Percentiles rank a stretch among this genome's conserved stretches.
Evolutionary conservation across 2,329 filamentous ascomycete species (phyloP).

Genomic region (Pseudogymnoascus sp.): DNA sequence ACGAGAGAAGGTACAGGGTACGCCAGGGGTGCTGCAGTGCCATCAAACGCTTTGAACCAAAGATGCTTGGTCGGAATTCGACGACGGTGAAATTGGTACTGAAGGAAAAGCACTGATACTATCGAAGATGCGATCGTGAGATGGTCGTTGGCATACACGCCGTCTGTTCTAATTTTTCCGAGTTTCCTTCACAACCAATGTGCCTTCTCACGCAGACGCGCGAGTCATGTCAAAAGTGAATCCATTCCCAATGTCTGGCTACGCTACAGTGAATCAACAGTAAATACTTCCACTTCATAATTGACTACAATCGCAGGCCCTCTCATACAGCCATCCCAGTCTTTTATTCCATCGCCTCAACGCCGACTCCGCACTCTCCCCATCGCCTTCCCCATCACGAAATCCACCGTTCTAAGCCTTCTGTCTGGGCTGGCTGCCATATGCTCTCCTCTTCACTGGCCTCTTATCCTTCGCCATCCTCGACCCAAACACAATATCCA

Average conservation of each 20-base stretch:
- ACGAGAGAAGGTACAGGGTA: too few species aligned
- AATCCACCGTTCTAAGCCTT: constrained; percentile 34
- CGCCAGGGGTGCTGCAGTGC: too few species aligned
- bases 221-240: background rate
- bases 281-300: background rate
- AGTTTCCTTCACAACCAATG: background rate
- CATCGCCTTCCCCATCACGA: background rate
- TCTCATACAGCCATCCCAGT: background rate
- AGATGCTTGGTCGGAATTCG: background rate
- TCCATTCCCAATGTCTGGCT: background rate
- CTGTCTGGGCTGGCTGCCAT: constrained; percentile 72
- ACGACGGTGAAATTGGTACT: background rate
- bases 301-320: background rate
- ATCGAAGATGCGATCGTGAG: background rate
- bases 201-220: background rate
- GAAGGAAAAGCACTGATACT: background rate
- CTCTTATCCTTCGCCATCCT: constrained; percentile 70
- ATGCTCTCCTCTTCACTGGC: constrained; percentile 55
- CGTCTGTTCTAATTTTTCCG: background rate
- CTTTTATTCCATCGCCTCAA: constrained; percentile 1
- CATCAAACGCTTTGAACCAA: background rate
- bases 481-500: constrained; percentile 70
- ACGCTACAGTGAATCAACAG: background rate
- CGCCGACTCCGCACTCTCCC: constrained; percentile 18
- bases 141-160: background rate